A percentile compares a stretch with the other conserved stretches of the same genome.
These are phyloP conservation scores for Henckelia pumila DNA, from an alignment of 257 asterid genomes.

Conservation along the genomic window DNA sequence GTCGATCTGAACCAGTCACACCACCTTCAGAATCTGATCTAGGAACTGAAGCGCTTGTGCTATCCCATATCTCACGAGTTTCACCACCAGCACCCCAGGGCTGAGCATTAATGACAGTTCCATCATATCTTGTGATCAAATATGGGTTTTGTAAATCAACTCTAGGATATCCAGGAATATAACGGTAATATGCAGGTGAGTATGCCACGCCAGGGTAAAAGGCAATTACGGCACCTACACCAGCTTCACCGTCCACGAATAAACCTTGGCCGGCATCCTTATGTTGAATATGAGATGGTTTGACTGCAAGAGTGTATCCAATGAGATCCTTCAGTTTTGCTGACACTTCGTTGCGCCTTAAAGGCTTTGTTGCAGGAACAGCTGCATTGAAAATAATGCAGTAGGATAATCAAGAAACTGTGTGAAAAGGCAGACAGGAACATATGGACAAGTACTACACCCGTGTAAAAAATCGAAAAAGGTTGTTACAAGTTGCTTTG, in stretches of 20 bases:
- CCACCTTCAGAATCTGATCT: slow-evolving; percentile 28
- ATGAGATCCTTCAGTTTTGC: slow-evolving; percentile 55
- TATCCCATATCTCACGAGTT: slow-evolving; percentile 65
- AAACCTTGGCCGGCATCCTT: slow-evolving; percentile 86
- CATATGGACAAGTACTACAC: not conserved
- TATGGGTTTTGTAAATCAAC: slow-evolving; percentile 75
- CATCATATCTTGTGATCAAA: slow-evolving; percentile 85
- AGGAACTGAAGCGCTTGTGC: slow-evolving; percentile 30
- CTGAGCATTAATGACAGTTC: slow-evolving; percentile 79
- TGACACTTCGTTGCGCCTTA: slow-evolving; percentile 58
- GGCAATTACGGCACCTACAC: slow-evolving; percentile 73
- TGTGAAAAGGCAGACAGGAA: not conserved
- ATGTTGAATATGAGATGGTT: slow-evolving; percentile 74
- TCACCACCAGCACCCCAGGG: slow-evolving; percentile 96
- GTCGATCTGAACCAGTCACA: slow-evolving; percentile 55
- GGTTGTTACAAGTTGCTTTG: not conserved
- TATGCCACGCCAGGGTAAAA: slow-evolving; percentile 84
- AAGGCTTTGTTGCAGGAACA: slow-evolving; percentile 50
- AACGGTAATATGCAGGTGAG: slow-evolving; percentile 75
- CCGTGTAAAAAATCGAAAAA: not conserved
- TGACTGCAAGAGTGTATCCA: slow-evolving; percentile 76
- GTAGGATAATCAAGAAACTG: not conserved
- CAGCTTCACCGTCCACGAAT: slow-evolving; percentile 78
- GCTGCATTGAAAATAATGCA: slow-evolving; percentile 28
- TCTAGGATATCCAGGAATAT: slow-evolving; percentile 88